These are phyloP conservation scores for Gossypium arboreum DNA, from an alignment of 345 rosid genomes.

Conservation along the genomic window DNA sequence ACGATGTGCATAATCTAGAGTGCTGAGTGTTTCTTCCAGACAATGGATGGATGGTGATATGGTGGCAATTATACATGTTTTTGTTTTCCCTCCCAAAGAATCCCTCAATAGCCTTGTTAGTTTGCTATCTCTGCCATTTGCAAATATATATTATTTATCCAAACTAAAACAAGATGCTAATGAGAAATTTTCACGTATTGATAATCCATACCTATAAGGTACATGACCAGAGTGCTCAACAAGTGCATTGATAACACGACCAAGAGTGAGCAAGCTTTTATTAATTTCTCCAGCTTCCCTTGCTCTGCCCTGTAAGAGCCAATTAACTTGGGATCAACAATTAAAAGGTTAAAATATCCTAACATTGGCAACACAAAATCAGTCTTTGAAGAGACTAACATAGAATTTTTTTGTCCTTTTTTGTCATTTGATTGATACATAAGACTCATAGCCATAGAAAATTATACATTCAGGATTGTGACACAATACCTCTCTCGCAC, in stretches of 20 bases:
- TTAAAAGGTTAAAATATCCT: not conserved
- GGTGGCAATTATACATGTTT: constrained; percentile 98
- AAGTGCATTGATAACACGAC: constrained; percentile 92
- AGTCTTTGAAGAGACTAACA: constrained; percentile 19
- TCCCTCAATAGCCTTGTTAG: constrained; percentile 94
- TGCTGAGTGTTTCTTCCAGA: constrained; percentile 97
- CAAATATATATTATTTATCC: constrained; percentile 20
- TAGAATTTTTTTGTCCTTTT: not conserved
- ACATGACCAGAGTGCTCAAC: constrained; percentile 99
- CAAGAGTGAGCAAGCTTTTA: constrained; percentile 97
- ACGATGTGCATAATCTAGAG: constrained; percentile 96
- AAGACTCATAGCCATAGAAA: constrained; percentile 1
- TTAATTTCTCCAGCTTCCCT: constrained; percentile 99
- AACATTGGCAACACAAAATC: not conserved
- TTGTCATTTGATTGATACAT: not conserved
- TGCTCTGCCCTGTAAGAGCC: constrained; percentile 82
- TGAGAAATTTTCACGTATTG: constrained; percentile 5
- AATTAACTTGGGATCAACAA: constrained; percentile 16
- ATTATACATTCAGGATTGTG: not conserved
- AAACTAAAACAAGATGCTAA: constrained; percentile 7
- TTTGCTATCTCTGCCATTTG: constrained; percentile 81
- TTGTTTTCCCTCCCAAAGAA: constrained; percentile 96
- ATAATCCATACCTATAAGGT: constrained; percentile 66
- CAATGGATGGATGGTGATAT: constrained; percentile 87
- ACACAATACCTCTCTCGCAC: constrained; percentile 82